These are phyloP conservation scores for Coriolopsis trogii DNA, from an alignment of 1,284 basidiomycete species.

Conservation along the genomic window DNA sequence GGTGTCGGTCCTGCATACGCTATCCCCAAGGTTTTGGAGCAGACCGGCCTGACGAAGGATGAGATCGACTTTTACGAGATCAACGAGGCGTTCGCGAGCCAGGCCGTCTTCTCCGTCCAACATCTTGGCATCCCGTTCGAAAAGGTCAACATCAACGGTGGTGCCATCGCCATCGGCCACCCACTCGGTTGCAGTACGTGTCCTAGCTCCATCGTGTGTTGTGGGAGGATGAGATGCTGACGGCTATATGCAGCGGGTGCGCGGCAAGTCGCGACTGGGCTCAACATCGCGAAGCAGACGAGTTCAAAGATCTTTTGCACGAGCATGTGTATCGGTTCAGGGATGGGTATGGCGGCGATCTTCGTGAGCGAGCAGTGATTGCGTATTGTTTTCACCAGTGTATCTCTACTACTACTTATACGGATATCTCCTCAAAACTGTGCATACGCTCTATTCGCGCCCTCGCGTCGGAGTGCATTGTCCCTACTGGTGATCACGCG, in stretches of 20 bases:
- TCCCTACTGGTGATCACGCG: too few species aligned
- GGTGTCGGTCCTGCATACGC: slow-evolving; percentile 91
- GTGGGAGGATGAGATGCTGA: neutral
- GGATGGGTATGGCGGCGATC: slow-evolving; percentile 87
- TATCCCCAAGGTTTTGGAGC: slow-evolving; percentile 80
- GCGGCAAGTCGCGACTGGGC: slow-evolving; percentile 85
- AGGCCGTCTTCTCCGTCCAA: slow-evolving; percentile 82
- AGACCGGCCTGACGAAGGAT: slow-evolving; percentile 69
- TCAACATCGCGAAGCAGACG: slow-evolving; percentile 82
- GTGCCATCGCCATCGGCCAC: slow-evolving; percentile 90
- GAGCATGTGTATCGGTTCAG: slow-evolving; percentile 94
- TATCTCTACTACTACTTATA: too few species aligned
- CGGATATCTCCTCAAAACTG: too few species aligned
- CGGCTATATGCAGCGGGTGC: slow-evolving; percentile 68
- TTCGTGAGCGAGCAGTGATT: slow-evolving; percentile 83
- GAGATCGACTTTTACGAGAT: slow-evolving; percentile 95
- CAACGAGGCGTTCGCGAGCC: slow-evolving; percentile 93
- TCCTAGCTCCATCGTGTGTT: slow-evolving; percentile 13
- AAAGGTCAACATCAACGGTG: slow-evolving; percentile 88
- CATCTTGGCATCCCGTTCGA: slow-evolving; percentile 76
- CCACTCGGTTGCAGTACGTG: slow-evolving; percentile 78
- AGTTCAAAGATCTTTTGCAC: slow-evolving; percentile 81
- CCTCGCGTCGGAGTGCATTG: too few species aligned
- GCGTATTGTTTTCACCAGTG: too few species aligned
- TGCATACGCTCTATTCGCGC: too few species aligned